These are phyloP conservation scores for Nakazawaea peltata DNA, from an alignment of 805 yeast genomes.

Conservation along the genomic window DNA sequence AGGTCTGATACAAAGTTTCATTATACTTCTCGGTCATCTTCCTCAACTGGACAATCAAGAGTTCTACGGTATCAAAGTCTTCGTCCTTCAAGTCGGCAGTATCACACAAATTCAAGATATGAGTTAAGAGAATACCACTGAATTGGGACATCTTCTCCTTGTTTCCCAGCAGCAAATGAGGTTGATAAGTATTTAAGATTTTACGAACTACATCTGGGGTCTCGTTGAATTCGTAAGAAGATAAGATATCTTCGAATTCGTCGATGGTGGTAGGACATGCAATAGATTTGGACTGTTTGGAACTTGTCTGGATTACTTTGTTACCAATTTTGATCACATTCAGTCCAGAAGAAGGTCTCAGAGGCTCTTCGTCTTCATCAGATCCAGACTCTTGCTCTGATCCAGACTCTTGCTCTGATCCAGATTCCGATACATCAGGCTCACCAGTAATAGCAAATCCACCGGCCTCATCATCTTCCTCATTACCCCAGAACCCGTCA, in stretches of 20 bases:
- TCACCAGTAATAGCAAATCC: slow-evolving; percentile 31
- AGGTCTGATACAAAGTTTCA: slow-evolving; percentile 50
- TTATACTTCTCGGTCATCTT: slow-evolving; percentile 59
- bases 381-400: slow-evolving; percentile 4
- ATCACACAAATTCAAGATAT: slow-evolving; percentile 43
- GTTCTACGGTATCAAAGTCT: slow-evolving; percentile 23
- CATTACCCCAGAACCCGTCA: slow-evolving; percentile 57
- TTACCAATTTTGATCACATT: slow-evolving; percentile 25
- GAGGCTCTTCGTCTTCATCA: not conserved
- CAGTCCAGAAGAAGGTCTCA: slow-evolving; percentile 7
- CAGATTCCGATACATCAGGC: slow-evolving; percentile 20
- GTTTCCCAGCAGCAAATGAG: slow-evolving; percentile 75
- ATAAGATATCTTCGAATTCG: slow-evolving; percentile 29
- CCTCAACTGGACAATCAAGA: slow-evolving; percentile 38
- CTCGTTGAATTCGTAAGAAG: slow-evolving; percentile 27
- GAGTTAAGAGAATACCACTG: slow-evolving; percentile 55
- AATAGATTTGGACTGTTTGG: slow-evolving; percentile 13
- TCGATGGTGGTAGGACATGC: slow-evolving; percentile 43
- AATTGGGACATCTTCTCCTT: slow-evolving; percentile 63
- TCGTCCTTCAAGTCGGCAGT: slow-evolving; percentile 17
- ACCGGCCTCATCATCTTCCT: slow-evolving; percentile 38
- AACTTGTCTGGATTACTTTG: slow-evolving; percentile 17
- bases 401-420: slow-evolving; percentile 1
- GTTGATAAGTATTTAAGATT: slow-evolving; percentile 57
- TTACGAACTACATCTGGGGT: slow-evolving; percentile 42